Evolutionary conservation across 2,329 filamentous ascomycete genomes (phyloP), one percentile per base, ranked within the genome.

Genomic region (Bipolaris cookei): DNA sequence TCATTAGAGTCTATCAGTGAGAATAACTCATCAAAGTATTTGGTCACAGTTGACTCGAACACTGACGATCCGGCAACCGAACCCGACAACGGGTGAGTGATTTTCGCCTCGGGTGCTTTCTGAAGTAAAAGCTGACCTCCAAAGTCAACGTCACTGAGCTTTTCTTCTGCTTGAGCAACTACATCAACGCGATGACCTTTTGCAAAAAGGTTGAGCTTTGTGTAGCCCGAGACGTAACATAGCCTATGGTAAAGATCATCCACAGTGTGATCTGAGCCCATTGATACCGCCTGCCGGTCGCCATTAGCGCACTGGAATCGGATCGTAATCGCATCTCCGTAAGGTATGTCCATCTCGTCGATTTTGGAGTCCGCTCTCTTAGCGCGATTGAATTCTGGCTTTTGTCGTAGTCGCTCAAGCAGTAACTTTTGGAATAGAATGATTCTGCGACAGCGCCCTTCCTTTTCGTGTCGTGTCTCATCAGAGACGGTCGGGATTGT

Each of bases 1-100:
- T 93, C 88, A 42, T 90, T 85, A 78, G 93, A 84, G 62, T 87
- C 86, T 51, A 98, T 82, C 68, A 94, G 90, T 41, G 86, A 84
- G 83, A 95, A 97, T 21, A 99, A 78, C 59, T 94, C 88, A 51
- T 91, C 84, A 68, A 97, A 96, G 74, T 96, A 90, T 55, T 87
- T 84, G 64, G 95, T 80, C 20, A 98, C 88, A 66, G 94, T 90
- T 11, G 86, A 83, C 71, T 98, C 92, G 2, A 98, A 82, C 1
- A 83, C 80, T 70, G 60, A 79, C 65, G 23, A 81, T 71, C 54
- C 61, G 23, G 59, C 52, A 30, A 51, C 58, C n/a, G 51, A 49
- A n/a, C 64, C 59, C 6, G 59, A 49, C 4, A 67, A 42, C 1
- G 65, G 64, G 20, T 63, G 66, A n/a, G 60, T 63, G 2, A 63